phyloP scores from a whole-genome alignment of 306 rosid species.

The Aeschynomene evenia region DNA sequence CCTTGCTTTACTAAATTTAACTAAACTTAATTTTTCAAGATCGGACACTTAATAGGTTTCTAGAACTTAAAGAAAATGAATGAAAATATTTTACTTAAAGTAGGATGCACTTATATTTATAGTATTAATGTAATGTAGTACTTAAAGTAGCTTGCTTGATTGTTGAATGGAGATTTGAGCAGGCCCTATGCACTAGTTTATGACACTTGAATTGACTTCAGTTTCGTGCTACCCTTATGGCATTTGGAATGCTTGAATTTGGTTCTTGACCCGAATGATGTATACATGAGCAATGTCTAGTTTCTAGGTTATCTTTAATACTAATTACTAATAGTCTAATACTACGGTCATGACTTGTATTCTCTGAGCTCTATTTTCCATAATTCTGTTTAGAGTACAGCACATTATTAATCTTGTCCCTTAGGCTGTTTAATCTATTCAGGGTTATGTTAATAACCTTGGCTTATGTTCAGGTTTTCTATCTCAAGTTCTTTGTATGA shows the following conservation, averaged over 20 bases:
- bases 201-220: slow-evolving; percentile 31
- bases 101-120: slow-evolving; percentile 65
- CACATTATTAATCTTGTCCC: not conserved
- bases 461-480: slow-evolving; percentile 32
- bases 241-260: slow-evolving; percentile 26
- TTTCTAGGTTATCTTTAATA: slow-evolving; percentile 23
- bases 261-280: slow-evolving; percentile 19
- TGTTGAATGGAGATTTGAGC: slow-evolving; percentile 35
- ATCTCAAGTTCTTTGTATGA: slow-evolving; percentile 27
- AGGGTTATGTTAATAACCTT: slow-evolving; percentile 27
- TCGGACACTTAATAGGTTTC: too few species aligned
- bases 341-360: too few species aligned
- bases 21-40: too few species aligned
- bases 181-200: slow-evolving; percentile 32
- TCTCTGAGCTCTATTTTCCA: slow-evolving; percentile 8
- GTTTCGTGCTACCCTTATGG: slow-evolving; percentile 32
- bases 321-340: too few species aligned
- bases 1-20: too few species aligned
- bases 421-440: slow-evolving; percentile 19
- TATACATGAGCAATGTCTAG: slow-evolving; percentile 28
- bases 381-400: not conserved
- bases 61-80: too few species aligned
- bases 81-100: too few species aligned
- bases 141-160: slow-evolving; percentile 53
- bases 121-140: slow-evolving; percentile 61